phyloP scores from a whole-genome alignment of 805 yeast genomes.

The Metschnikowia amazonensis region DNA sequence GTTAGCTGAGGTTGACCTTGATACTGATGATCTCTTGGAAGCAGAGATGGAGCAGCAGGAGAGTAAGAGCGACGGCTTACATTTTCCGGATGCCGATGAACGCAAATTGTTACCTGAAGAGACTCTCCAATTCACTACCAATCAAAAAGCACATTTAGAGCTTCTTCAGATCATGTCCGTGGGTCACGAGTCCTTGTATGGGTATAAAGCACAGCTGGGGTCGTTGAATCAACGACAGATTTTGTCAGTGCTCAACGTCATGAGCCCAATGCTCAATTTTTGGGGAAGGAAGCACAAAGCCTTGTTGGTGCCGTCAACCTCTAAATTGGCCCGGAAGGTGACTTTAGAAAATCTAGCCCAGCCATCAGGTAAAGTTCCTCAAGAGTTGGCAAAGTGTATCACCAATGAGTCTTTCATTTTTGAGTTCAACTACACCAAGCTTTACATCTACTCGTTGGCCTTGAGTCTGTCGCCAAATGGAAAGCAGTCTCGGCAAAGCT shows the following conservation, averaged over 20 bases:
- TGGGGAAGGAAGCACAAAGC: slow-evolving; percentile 69
- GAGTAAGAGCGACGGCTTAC: slow-evolving; percentile 23
- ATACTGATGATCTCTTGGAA: slow-evolving; percentile 39
- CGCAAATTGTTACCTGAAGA: slow-evolving; percentile 9
- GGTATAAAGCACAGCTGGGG: slow-evolving; percentile 54
- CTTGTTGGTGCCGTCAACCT: slow-evolving; percentile 48
- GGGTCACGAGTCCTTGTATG: slow-evolving; percentile 81
- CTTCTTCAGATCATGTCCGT: slow-evolving; percentile 72
- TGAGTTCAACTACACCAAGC: slow-evolving; percentile 79
- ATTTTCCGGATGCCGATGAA: slow-evolving; percentile 33
- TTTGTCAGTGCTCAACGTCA: slow-evolving; percentile 63
- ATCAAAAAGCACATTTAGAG: slow-evolving; percentile 77
- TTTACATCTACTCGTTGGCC: slow-evolving; percentile 82
- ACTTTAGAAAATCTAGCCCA: slow-evolving; percentile 25
- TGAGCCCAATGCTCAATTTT: slow-evolving; percentile 71
- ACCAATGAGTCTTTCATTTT: slow-evolving; percentile 71
- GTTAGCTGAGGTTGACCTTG: slow-evolving; percentile 60
- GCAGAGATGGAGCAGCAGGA: slow-evolving; percentile 28
- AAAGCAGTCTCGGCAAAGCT: slow-evolving; percentile 6
- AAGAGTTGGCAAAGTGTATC: slow-evolving; percentile 40
- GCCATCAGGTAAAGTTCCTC: slow-evolving; percentile 33
- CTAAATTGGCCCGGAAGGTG: slow-evolving; percentile 33
- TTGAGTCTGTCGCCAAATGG: slow-evolving; percentile 42
- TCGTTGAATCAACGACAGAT: slow-evolving; percentile 57
- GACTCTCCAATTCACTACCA: slow-evolving; percentile 49